Base-by-base conservation (phyloP, 2,329 filamentous ascomycete species). In the Claviceps pusilla region DNA sequence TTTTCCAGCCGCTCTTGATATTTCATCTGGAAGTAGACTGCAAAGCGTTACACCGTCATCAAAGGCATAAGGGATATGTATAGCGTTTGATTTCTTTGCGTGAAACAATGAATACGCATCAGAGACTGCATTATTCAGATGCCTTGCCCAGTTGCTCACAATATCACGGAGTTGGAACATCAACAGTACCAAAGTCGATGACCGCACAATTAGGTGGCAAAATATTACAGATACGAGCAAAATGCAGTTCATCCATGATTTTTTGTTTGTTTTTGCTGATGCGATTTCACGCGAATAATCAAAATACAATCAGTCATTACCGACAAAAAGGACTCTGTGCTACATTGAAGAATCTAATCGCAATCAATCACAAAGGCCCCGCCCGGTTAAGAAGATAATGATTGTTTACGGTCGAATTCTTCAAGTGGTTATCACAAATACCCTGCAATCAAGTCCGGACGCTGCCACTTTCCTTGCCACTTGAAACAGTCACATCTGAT, bases 401-500 rank as follows among this genome's bases (percentile, higher is more conserved):
- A 19, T 9, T 35, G 2, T 12, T 19, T 11, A 7, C 7, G 31
- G 16, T 48, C 16, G n/a, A 35, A n/a, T 48, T 29, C 28, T 9
- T 35, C 31, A 35, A 19, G 9, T 35, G 16, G 24, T 48, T 48
- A 24, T 35, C 7, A 5, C 16, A 48, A 11, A 6, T 2, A 16
- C 7, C 6, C 46, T 39, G 7, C 31, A 35, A 19, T 55, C 29
- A 48, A 46, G 37, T 31, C 24, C 33, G 28, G 37, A 48, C 12
- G 33, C 19, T 42, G 9, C 47, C 45, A 33, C 39, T 52, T 39
- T 42, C 16, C 24, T 52, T 47, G 37, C 54, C 54, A 16, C 59
- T 63, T 37, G 50, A 51, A 33, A 55, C 57, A 42, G 60, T 57
- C 35, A 56, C 53, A 3, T 55, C 59, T 33, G 80, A 80, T 70